Evolutionary conservation across 1,284 basidiomycete genomes (phyloP).

Genomic region (Apiotrichum montevideense): DNA sequence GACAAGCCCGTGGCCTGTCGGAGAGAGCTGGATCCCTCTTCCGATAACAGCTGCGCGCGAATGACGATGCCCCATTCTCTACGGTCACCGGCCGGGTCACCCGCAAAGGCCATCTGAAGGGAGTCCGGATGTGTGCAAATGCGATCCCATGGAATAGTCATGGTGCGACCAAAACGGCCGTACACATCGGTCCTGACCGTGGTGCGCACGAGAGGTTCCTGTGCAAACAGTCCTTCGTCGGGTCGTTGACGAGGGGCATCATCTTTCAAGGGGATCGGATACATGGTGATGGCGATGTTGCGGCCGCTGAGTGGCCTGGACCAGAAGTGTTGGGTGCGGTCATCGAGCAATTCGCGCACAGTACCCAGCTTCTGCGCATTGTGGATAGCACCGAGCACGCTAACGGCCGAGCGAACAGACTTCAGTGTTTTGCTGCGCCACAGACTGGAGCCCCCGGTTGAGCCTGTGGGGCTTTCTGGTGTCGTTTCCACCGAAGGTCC

Average conservation of each 20-base stretch:
- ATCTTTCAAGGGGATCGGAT: slow-evolving; percentile 18
- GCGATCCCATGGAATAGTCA: slow-evolving; percentile 61
- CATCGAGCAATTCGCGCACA: slow-evolving; percentile 65
- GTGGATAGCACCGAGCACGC: slow-evolving; percentile 20
- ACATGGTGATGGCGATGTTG: slow-evolving; percentile 30
- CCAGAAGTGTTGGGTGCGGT: slow-evolving; percentile 66
- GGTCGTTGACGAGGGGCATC: slow-evolving; percentile 7
- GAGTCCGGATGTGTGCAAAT: slow-evolving; percentile 59
- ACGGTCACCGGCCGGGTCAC: slow-evolving; percentile 48
- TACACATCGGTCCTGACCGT: slow-evolving; percentile 58
- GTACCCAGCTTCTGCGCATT: slow-evolving; percentile 47
- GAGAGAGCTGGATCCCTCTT: slow-evolving; percentile 7
- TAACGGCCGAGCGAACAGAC: no score
- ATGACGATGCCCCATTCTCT: slow-evolving; percentile 20
- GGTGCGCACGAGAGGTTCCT: slow-evolving; percentile 52
- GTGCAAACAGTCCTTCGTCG: slow-evolving; percentile 26
- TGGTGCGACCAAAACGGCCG: slow-evolving; percentile 62
- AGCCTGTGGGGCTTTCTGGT: no score
- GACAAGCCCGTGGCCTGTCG: background rate
- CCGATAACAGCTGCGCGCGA: slow-evolving; percentile 19
- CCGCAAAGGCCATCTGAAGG: slow-evolving; percentile 57
- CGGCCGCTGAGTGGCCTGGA: slow-evolving; percentile 33
- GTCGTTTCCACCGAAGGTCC: no score
- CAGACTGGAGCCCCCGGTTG: no score
- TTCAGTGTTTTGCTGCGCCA: no score